phyloP scores from a whole-genome alignment of 2,329 filamentous ascomycete species.

The Trichoderma semiorbis region DNA sequence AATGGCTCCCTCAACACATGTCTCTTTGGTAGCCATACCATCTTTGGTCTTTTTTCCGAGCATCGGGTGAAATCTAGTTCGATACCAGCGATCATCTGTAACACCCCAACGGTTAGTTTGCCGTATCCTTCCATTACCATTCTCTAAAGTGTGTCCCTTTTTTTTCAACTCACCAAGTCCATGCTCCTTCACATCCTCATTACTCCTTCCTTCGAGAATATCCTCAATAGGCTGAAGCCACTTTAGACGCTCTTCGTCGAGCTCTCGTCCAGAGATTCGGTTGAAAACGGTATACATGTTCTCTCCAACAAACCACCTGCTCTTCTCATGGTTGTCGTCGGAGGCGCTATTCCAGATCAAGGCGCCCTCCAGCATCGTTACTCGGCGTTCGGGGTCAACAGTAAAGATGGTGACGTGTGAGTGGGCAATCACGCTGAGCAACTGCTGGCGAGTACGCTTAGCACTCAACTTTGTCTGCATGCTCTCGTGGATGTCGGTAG shows the following conservation, averaged over 20 bases:
- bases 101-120: not conserved
- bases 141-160: not conserved
- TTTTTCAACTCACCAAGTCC: slow-evolving; percentile 42
- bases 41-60: slow-evolving; percentile 54
- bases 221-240: slow-evolving; percentile 59
- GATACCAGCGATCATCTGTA: slow-evolving; percentile 61
- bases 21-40: slow-evolving; percentile 42
- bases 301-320: slow-evolving; percentile 54
- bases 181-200: slow-evolving; percentile 63
- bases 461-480: slow-evolving; percentile 66
- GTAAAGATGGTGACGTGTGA: slow-evolving; percentile 74
- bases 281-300: slow-evolving; percentile 64
- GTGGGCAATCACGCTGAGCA: slow-evolving; percentile 70
- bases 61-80: slow-evolving; percentile 68
- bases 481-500: slow-evolving; percentile 74
- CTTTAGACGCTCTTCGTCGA: slow-evolving; percentile 42
- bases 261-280: slow-evolving; percentile 42
- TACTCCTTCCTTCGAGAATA: slow-evolving; percentile 58
- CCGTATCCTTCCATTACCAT: not conserved
- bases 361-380: slow-evolving; percentile 69
- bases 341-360: slow-evolving; percentile 52
- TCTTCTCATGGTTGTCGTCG: slow-evolving; percentile 38
- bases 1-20: slow-evolving; percentile 66
- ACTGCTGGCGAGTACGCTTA: slow-evolving; percentile 64
- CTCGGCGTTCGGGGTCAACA: slow-evolving; percentile 56